Evolutionary conservation across 2,329 filamentous ascomycete genomes (phyloP).

Genomic region (Chaetomium sp.): DNA sequence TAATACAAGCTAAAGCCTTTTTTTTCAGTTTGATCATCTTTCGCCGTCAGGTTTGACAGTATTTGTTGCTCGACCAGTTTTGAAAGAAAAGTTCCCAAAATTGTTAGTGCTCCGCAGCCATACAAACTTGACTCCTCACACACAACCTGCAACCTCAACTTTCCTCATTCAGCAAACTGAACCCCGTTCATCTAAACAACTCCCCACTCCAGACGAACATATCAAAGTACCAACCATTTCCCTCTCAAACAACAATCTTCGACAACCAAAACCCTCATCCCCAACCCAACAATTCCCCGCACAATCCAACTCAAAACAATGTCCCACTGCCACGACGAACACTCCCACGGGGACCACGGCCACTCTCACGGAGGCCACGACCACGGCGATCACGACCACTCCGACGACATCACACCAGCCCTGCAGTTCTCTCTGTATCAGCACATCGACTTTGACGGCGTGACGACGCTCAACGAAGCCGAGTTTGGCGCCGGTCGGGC

Average conservation of each 20-base stretch:
- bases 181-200: neutral
- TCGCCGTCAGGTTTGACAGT: no score
- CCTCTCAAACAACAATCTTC: neutral
- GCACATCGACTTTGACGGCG: constrained; percentile 81
- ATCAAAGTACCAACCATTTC: neutral
- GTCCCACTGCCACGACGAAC: constrained; percentile 24
- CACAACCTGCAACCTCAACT: no score
- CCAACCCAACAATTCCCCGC: neutral
- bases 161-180: neutral
- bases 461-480: constrained; percentile 80
- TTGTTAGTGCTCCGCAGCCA: constrained; percentile 4
- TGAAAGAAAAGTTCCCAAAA: neutral
- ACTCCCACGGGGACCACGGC: constrained; percentile 46
- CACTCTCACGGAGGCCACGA: constrained; percentile 37
- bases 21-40: no score
- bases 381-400: constrained; percentile 85
- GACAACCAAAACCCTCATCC: neutral
- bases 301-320: constrained; percentile 14
- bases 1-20: no score
- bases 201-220: neutral
- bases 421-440: constrained; percentile 86
- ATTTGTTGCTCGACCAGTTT: no score
- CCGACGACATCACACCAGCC: constrained; percentile 85
- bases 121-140: no score
- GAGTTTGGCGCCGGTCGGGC: constrained; percentile 59